phyloP scores from a whole-genome alignment of 2,329 filamentous ascomycete species.

The Macrophomina tecta region DNA sequence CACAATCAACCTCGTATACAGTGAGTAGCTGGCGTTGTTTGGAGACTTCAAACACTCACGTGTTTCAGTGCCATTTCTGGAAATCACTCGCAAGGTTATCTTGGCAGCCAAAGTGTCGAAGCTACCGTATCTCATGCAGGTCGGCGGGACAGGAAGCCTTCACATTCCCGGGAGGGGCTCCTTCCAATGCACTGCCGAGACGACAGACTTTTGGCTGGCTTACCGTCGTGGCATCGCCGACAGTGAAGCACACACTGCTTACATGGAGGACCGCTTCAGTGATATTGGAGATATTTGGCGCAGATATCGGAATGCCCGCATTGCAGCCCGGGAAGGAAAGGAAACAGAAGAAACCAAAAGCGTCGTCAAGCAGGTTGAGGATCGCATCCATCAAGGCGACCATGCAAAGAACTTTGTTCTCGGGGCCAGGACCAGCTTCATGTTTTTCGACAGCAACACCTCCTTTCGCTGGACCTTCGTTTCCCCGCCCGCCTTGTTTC shows the following conservation, averaged over 20 bases:
- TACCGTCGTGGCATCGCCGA: slow-evolving; percentile 43
- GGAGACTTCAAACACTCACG: not conserved
- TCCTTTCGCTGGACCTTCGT: slow-evolving; percentile 44
- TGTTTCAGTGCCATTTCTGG: slow-evolving; percentile 41
- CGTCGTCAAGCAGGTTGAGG: slow-evolving; percentile 29
- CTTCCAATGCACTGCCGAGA: slow-evolving; percentile 36
- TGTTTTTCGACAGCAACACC: slow-evolving; percentile 46
- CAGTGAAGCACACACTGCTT: slow-evolving; percentile 42
- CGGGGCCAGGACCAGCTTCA: slow-evolving; percentile 41
- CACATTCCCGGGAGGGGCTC: slow-evolving; percentile 36
- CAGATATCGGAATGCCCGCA: slow-evolving; percentile 37
- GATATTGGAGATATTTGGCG: slow-evolving; percentile 38
- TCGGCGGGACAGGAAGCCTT: slow-evolving; percentile 43
- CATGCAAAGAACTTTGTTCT: slow-evolving; percentile 40
- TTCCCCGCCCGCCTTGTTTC: slow-evolving; percentile 41
- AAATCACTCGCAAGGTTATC: slow-evolving; percentile 42
- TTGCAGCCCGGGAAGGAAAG: slow-evolving; percentile 32
- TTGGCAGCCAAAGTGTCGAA: slow-evolving; percentile 39
- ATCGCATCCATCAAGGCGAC: slow-evolving; percentile 35
- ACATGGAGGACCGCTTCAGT: slow-evolving; percentile 44
- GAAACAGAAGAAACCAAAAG: slow-evolving; percentile 21
- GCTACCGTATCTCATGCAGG: slow-evolving; percentile 42
- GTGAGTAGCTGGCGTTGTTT: slow-evolving; percentile 30
- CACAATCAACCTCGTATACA: slow-evolving; percentile 39
- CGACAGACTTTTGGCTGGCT: slow-evolving; percentile 43